These are phyloP conservation scores for Schwanniomyces pseudopolymorphus DNA, from an alignment of 805 yeast genomes.

Conservation along the genomic window DNA sequence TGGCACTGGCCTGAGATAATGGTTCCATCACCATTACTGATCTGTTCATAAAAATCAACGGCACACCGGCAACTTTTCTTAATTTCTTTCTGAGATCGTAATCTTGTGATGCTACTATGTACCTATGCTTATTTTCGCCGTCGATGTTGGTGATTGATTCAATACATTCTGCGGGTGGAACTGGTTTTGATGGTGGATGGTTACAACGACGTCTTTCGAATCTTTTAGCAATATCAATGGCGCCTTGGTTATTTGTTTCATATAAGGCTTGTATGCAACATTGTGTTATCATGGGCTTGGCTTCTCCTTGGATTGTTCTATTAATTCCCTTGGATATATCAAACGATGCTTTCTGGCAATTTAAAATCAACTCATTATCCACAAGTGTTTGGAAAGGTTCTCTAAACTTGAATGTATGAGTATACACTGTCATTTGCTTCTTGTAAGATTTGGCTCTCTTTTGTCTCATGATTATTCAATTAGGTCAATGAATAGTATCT, in stretches of 20 bases:
- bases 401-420: constrained; percentile 85
- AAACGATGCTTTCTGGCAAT: constrained; percentile 64
- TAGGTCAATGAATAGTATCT: neutral
- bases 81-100: constrained; percentile 64
- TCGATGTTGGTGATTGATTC: constrained; percentile 64
- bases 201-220: constrained; percentile 93
- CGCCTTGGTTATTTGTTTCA: constrained; percentile 65
- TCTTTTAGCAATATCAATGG: constrained; percentile 75
- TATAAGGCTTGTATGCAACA: constrained; percentile 91
- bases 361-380: constrained; percentile 74
- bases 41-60: constrained; percentile 81
- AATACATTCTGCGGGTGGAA: constrained; percentile 74
- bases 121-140: constrained; percentile 86
- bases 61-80: constrained; percentile 84
- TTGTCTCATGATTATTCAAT: constrained; percentile 69
- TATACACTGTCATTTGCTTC: constrained; percentile 85
- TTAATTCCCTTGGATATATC: constrained; percentile 80
- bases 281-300: constrained; percentile 90
- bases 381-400: constrained; percentile 90
- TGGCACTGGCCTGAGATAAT: constrained; percentile 64
- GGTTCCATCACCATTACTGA: constrained; percentile 98
- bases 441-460: constrained; percentile 92
- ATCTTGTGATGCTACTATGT: constrained; percentile 84
- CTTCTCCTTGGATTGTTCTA: constrained; percentile 80
- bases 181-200: constrained; percentile 65